A percentile compares a stretch with the other conserved stretches of the same genome.
Conservation (phyloP, 768 basidiomycete species). For the Tricholoma flavovirens region DNA sequence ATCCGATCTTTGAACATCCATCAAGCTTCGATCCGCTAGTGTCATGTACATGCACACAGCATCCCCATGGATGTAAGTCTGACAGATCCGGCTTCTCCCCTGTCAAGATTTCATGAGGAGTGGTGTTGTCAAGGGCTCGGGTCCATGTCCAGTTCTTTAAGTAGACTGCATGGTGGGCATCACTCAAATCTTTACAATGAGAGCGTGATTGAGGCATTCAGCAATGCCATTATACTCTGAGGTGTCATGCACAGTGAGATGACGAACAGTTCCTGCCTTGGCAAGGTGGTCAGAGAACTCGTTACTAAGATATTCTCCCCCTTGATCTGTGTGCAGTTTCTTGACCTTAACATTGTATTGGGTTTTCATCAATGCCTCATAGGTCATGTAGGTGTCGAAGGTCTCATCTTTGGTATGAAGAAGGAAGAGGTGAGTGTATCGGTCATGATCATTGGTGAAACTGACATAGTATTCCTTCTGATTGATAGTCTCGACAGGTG, state of each 20-base stretch:
- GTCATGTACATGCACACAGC: background rate
- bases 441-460: conserved; percentile 23
- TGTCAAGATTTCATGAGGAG: background rate
- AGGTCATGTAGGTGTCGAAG: no score
- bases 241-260: conserved; percentile 7
- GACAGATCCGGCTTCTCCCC: background rate
- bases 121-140: background rate
- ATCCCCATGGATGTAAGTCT: no score
- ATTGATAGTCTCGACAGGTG: conserved; percentile 11
- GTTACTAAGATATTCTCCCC: conserved; percentile 1
- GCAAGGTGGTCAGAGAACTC: background rate
- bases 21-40: background rate
- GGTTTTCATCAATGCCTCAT: background rate
- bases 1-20: background rate
- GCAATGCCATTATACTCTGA: conserved; percentile 41
- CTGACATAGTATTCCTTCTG: conserved; percentile 21
- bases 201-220: conserved; percentile 32
- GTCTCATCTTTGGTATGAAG: no score
- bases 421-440: no score
- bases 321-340: no score
- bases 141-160: conserved; percentile 22
- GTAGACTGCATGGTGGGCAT: conserved; percentile 21
- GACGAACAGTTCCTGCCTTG: no score
- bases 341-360: background rate
- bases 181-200: conserved; percentile 13